Evolutionary conservation across 257 asterid species (phyloP), one percentile per base, ranked within the genome.

Genomic region (Lithospermum erythrorhizon): DNA sequence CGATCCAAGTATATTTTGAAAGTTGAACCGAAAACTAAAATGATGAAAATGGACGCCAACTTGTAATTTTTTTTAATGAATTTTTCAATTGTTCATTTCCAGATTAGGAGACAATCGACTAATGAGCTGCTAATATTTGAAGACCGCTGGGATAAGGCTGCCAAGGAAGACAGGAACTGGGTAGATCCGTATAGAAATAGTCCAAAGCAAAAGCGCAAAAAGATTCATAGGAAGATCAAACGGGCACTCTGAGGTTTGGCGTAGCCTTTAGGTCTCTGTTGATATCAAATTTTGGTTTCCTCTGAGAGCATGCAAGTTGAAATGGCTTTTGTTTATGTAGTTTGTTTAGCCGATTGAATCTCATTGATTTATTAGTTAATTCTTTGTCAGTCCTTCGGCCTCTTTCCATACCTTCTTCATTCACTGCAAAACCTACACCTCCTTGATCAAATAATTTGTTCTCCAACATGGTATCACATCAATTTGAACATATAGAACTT

Each of bases 101-200:
- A 87, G 94, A 79, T 84, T 24, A 75, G 96, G 69, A 81, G 83
- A 72, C 91, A 82, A 64, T 83, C 97, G 9, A 81, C 94, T 0
- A 53, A 71, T 51, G 95, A 89, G 74, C 93, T 84, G 55, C 81
- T 73, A 60, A 76, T 59, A 59, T 89, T 87, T 48, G 85, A 79
- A 72, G 88, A 86, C 24, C 76, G 97, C 19, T 89, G 97, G 97
- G 93, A 84, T 48, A 58, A 68, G 48, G 97, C 99, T 0, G 82
- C 81, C 18, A 72, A 77, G 76, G 84, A 76, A 57, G 97, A 87
- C 70, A 68, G 53, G 55, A 66, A 71, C 29, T 89, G 95, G 97
- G 83, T 64, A 9, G 95, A 89, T 70, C 97, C 97, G 6, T 89
- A 73, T 72, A 68, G 69, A 53, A 58, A 62, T 1, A 68, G 69